These are phyloP conservation scores for Meyerozyma smithsonii DNA, from an alignment of 1,139 yeast species.

Conservation along the genomic window DNA sequence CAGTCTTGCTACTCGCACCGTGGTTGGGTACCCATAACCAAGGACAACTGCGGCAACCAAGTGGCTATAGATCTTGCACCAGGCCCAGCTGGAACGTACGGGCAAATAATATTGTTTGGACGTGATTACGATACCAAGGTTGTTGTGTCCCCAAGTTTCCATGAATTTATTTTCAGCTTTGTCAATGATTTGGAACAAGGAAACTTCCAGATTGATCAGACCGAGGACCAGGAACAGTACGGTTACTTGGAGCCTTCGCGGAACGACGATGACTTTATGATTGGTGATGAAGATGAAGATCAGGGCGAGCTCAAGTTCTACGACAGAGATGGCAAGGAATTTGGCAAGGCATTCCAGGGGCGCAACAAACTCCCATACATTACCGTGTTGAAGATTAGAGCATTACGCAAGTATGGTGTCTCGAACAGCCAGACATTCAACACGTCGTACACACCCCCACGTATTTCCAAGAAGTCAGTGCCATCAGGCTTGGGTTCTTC, in stretches of 20 bases:
- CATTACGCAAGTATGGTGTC: slow-evolving; percentile 41
- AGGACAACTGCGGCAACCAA: slow-evolving; percentile 57
- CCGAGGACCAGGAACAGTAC: slow-evolving; percentile 23
- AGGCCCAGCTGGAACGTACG: slow-evolving; percentile 56
- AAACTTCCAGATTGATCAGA: slow-evolving; percentile 47
- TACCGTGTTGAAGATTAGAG: slow-evolving; percentile 48
- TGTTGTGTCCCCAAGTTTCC: slow-evolving; percentile 53
- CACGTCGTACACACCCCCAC: slow-evolving; percentile 40
- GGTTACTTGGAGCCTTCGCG: slow-evolving; percentile 20
- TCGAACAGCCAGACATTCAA: slow-evolving; percentile 29
- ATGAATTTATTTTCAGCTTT: slow-evolving; percentile 47
- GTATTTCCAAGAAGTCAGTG: slow-evolving; percentile 14
- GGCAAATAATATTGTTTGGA: slow-evolving; percentile 61
- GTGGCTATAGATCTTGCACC: slow-evolving; percentile 61
- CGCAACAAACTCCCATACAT: slow-evolving; percentile 39
- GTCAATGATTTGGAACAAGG: slow-evolving; percentile 52
- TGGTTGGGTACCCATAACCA: slow-evolving; percentile 58
- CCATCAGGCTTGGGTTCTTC: slow-evolving; percentile 5
- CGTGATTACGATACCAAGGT: slow-evolving; percentile 60
- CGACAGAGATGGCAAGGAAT: slow-evolving; percentile 14
- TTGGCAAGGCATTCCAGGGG: slow-evolving; percentile 8
- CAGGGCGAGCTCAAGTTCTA: slow-evolving; percentile 24
- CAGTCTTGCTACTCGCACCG: slow-evolving; percentile 53
- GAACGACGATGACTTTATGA: slow-evolving; percentile 39
- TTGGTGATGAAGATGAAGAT: slow-evolving; percentile 45